Base-by-base conservation (phyloP, 2,329 filamentous ascomycete genomes). In the Triangularia setosa region DNA sequence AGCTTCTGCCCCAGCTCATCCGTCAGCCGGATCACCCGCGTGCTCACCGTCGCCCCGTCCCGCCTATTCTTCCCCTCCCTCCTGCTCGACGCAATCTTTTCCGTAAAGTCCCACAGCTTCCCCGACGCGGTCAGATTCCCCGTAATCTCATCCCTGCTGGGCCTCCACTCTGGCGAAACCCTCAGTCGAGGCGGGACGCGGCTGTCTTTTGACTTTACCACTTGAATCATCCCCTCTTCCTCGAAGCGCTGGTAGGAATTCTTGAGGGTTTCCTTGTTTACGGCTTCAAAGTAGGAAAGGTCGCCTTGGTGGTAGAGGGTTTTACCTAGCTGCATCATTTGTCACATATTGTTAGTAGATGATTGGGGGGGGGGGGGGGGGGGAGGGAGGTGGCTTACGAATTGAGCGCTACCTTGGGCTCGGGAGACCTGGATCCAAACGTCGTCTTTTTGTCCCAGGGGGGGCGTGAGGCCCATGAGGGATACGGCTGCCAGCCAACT, bases 291-390 rank as follows among this genome's bases (percentile, higher is more conserved):
- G 78, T 99, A 99, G 28, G 90, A 93, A 9, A 99, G 85, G 73
- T 99, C 95, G 63, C 95, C 95, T 79, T 99, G 94, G 75, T 99
- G 94, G 74, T 97, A 99, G 1, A 99, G 83, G 0, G 95, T 98
- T 78, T 99, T 98, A 62, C 95, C 95, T 28, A 97, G 86, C 85
- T 94, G 71, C 91, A 68, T 28, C n/a, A n/a, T 53, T 24, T 14
- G 11, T 12, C 33, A 35, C 1, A n/a, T 4, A 5, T 6, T 27
- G 27, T 30, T 30, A 21, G 24, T 18, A 24, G 33, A 1, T 8
- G 8, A 14, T 21, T 18, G 21, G 21, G 28, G 69, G 12, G 48
- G 52, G n/a, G 61, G 12, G 9, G 24, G n/a, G 12, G 23, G 59
- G 27, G 25, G 56, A 25, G 55, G 28, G 44, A n/a, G n/a, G n/a